phyloP scores from a whole-genome alignment of 2,329 filamentous ascomycete species.

The Talaromyces funiculosus region DNA sequence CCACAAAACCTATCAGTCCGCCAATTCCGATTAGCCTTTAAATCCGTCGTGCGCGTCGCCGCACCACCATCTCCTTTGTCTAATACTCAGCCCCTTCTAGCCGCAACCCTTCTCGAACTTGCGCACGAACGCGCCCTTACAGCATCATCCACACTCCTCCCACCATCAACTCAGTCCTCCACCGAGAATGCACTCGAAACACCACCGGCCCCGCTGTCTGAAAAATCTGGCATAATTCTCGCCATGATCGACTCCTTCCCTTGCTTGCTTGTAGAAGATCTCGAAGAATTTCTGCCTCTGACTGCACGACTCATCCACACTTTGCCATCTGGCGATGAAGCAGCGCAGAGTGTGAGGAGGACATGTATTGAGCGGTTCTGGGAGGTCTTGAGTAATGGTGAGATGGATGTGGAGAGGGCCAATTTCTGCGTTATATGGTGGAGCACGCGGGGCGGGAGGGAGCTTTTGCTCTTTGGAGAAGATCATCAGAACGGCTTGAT shows the following conservation, averaged over 20 bases:
- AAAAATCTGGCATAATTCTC: slow-evolving; percentile 70
- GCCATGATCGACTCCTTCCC: slow-evolving; percentile 75
- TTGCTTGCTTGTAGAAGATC: slow-evolving; percentile 60
- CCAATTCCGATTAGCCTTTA: slow-evolving; percentile 85
- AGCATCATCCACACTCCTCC: slow-evolving; percentile 48
- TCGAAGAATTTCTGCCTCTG: slow-evolving; percentile 76
- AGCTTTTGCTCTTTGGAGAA: slow-evolving; percentile 48
- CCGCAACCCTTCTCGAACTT: slow-evolving; percentile 74
- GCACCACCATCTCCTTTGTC: slow-evolving; percentile 73
- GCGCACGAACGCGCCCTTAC: slow-evolving; percentile 59
- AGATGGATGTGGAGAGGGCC: slow-evolving; percentile 82
- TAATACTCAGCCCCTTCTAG: slow-evolving; percentile 67
- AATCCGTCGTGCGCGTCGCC: slow-evolving; percentile 74
- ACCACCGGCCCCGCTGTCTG: slow-evolving; percentile 46
- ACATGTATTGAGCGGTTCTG: slow-evolving; percentile 67
- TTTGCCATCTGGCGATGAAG: slow-evolving; percentile 47
- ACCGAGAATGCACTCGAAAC: slow-evolving; percentile 29
- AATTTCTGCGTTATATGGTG: slow-evolving; percentile 80
- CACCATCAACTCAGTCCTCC: slow-evolving; percentile 33
- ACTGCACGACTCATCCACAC: slow-evolving; percentile 62
- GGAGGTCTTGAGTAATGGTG: slow-evolving; percentile 71
- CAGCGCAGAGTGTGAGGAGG: slow-evolving; percentile 50
- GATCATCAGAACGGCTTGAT: slow-evolving; percentile 48
- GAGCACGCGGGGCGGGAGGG: slow-evolving; percentile 60
- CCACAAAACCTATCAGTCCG: slow-evolving; percentile 70